Conservation (phyloP, 108 stramenopile genomes). For the Skeletonema marinoi region DNA sequence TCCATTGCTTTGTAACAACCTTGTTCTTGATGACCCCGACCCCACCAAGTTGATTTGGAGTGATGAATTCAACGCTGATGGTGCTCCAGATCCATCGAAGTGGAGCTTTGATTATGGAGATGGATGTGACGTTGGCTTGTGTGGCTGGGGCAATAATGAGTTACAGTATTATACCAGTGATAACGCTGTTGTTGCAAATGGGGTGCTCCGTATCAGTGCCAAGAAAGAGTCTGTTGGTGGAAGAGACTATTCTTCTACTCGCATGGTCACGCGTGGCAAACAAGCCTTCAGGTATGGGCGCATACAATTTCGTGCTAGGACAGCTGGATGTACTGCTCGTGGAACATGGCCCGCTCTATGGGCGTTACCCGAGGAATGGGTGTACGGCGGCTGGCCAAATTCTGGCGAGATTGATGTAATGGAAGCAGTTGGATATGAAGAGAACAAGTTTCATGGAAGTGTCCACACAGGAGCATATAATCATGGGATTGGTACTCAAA, state of each 20-base stretch:
- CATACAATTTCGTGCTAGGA: slow-evolving; percentile 30
- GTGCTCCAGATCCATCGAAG: slow-evolving; percentile 15
- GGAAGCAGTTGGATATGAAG: slow-evolving; percentile 47
- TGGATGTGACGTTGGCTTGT: slow-evolving; percentile 20
- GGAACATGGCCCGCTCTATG: slow-evolving; percentile 51
- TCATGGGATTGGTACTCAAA: slow-evolving; percentile 15
- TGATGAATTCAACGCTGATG: slow-evolving; percentile 27
- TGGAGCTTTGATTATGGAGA: slow-evolving; percentile 27
- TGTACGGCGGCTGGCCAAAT: slow-evolving; percentile 47
- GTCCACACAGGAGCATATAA: slow-evolving; percentile 28
- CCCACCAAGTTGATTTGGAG: slow-evolving; percentile 20
- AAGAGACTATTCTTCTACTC: slow-evolving; percentile 20
- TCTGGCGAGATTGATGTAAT: slow-evolving; percentile 55
- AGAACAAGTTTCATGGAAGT: slow-evolving; percentile 20
- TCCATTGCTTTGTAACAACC: not conserved
- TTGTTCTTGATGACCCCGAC: not conserved
- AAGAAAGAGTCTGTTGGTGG: slow-evolving; percentile 2
- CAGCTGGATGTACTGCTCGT: slow-evolving; percentile 16
- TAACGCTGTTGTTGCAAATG: slow-evolving; percentile 30
- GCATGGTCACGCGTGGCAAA: slow-evolving; percentile 23
- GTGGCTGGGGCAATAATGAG: slow-evolving; percentile 35
- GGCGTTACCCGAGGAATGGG: slow-evolving; percentile 28
- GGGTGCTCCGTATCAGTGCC: slow-evolving; percentile 17
- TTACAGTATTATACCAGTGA: slow-evolving; percentile 3
- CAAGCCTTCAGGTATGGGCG: slow-evolving; percentile 28